Evolutionary conservation across 441 rosid genomes (phyloP).

Genomic region (Arabidopsis hybrid): DNA sequence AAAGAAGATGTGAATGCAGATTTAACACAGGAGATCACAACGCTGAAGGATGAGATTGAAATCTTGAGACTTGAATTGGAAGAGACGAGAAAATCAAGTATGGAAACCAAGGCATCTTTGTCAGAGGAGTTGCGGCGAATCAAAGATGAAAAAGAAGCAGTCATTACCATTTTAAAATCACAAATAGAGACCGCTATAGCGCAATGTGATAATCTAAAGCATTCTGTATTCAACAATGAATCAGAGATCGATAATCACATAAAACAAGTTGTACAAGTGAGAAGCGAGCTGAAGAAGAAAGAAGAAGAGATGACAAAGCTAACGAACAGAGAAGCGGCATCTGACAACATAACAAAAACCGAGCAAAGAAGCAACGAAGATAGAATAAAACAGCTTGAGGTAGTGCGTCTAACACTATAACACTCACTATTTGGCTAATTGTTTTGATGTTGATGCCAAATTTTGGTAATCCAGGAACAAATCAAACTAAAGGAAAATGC

Average conservation of each 20-base stretch:
- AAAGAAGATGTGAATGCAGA: constrained; percentile 56
- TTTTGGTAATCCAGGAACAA: constrained; percentile 55
- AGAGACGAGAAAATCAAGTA: constrained; percentile 48
- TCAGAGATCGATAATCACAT: constrained; percentile 68
- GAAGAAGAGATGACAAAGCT: constrained; percentile 51
- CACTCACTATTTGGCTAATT: background rate
- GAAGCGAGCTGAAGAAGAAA: constrained; percentile 70
- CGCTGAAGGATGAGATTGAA: constrained; percentile 62
- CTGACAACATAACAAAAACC: constrained; percentile 41
- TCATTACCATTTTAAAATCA: constrained; percentile 49
- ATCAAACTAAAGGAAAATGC: constrained; percentile 68
- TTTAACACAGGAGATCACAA: constrained; percentile 49
- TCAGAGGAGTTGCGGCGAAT: constrained; percentile 54
- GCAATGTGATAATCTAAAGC: constrained; percentile 54
- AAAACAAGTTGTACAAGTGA: constrained; percentile 56
- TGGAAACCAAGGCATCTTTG: constrained; percentile 53
- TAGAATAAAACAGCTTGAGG: constrained; percentile 72
- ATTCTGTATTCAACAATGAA: constrained; percentile 54
- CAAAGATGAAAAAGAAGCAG: constrained; percentile 62
- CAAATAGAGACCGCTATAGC: constrained; percentile 55
- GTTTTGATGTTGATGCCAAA: background rate
- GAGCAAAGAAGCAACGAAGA: constrained; percentile 48
- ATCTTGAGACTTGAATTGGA: constrained; percentile 58
- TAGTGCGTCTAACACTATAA: constrained; percentile 29
- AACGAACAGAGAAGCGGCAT: constrained; percentile 61